A percentile compares a stretch with the other conserved stretches of the same genome.
Evolutionary conservation across 176 grass and related monocot genomes (phyloP).

Genomic region (Eremochloa ophiuroides): DNA sequence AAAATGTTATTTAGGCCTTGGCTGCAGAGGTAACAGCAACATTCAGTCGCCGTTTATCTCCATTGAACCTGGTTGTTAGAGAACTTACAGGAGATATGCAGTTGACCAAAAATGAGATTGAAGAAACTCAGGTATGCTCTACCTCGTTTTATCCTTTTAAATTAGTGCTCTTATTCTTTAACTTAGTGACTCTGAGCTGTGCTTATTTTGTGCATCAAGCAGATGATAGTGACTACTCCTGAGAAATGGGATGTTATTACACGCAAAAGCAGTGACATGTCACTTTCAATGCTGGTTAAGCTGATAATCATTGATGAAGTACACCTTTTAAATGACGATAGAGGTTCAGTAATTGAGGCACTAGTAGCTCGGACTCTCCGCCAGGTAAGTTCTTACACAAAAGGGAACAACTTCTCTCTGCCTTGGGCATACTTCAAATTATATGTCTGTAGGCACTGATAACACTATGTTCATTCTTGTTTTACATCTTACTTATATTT

Average conservation of each 20-base stretch:
- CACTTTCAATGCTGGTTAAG: conserved; percentile 95
- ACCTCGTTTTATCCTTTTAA: background rate
- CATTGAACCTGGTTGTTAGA: conserved; percentile 74
- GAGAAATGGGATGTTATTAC: conserved; percentile 99
- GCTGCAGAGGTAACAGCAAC: conserved; percentile 91
- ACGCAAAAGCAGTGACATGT: conserved; percentile 99
- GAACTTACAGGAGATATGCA: conserved; percentile 99
- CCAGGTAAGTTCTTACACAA: conserved; percentile 49
- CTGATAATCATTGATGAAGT: conserved; percentile 98
- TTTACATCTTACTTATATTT: conserved; percentile 14
- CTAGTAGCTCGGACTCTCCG: conserved; percentile 92
- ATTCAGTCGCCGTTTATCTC: conserved; percentile 74
- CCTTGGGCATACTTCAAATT: conserved; percentile 9
- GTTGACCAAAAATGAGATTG: conserved; percentile 85
- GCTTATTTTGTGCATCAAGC: conserved; percentile 25
- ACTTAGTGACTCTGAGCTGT: conserved; percentile 1
- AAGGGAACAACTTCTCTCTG: background rate
- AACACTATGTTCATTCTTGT: background rate
- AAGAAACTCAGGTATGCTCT: conserved; percentile 72
- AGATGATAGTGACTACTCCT: conserved; percentile 99
- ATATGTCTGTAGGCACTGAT: background rate
- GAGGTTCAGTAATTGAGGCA: conserved; percentile 95
- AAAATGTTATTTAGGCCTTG: conserved; percentile 72
- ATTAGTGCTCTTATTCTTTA: background rate
- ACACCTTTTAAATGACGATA: conserved; percentile 95